Conservation (phyloP, 2,329 filamentous ascomycete species). For the Canariomyces notabilis region DNA sequence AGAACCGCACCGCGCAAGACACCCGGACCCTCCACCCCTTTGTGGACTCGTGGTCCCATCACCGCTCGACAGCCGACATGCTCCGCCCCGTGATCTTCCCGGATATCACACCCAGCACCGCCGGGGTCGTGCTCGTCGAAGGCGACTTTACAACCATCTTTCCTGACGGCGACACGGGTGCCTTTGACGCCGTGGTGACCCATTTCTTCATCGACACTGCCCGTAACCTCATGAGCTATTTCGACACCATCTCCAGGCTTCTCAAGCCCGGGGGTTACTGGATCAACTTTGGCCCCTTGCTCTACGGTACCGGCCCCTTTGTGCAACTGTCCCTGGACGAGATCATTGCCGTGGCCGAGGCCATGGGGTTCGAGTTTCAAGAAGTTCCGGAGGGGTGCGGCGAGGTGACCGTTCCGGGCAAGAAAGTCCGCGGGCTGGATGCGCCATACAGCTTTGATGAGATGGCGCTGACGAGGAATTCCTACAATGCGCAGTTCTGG, state of each 20-base stretch:
- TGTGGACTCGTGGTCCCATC: constrained; percentile 53
- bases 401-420: constrained; percentile 36
- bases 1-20: constrained; percentile 24
- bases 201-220: constrained; percentile 60
- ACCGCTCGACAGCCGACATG: constrained; percentile 44
- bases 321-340: constrained; percentile 53
- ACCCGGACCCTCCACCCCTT: constrained; percentile 43
- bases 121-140: constrained; percentile 44
- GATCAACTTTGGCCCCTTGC: constrained; percentile 52
- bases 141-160: constrained; percentile 51
- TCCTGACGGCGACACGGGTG: constrained; percentile 18
- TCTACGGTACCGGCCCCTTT: constrained; percentile 51
- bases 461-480: constrained; percentile 45
- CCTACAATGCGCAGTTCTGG: constrained; percentile 53
- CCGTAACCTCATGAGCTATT: constrained; percentile 49
- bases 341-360: constrained; percentile 42
- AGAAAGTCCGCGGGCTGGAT: constrained; percentile 40
- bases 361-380: constrained; percentile 48
- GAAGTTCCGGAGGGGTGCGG: constrained; percentile 40
- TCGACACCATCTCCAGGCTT: constrained; percentile 47
- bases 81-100: constrained; percentile 43
- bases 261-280: constrained; percentile 46
- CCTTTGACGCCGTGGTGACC: constrained; percentile 48
- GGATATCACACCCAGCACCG: constrained; percentile 32
- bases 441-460: constrained; percentile 50